Evolutionary conservation across 1,284 basidiomycete genomes (phyloP), one percentile per base, ranked within the genome.

Genomic region (Leccinum solheimii): DNA sequence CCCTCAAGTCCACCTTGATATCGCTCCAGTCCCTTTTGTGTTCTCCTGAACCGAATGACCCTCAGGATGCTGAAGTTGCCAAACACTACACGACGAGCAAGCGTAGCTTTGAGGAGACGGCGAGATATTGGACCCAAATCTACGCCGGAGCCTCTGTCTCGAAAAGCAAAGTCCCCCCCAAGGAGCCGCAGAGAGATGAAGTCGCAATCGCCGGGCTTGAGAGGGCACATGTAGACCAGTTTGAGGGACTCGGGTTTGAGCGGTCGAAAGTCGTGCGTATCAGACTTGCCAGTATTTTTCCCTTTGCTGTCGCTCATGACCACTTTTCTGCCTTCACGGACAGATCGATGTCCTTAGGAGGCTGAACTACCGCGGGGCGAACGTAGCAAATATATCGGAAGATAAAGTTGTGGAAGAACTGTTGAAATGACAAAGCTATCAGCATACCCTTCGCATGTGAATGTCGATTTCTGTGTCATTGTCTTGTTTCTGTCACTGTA

Each of bases 11-110:
- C 30, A 98, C 96, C 1, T 82, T 99, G 70, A 96, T 99, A 75
- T 97, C 95, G 0, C 84, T 99, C 16, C 97, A 98, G 75, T 94
- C 92, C 30, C 83, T 99, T 11, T 82, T 99, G n/a, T 98, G 95
- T 78, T 93, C 91, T 3, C 97, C 97, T 0, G 95, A 98, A 75
- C 97, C 97, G 13, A 92, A 91, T 68, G 97, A 99, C 74, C 97
- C 97, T 0, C 97, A 98, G 79, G 97, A 98, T 72, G 97, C 97
- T 0, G 95, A 98, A 78, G 94, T 98, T 8, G 97, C 97, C 14
- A 98, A 97, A 73, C 96, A 98, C 76, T 99, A 94, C 73, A 88
- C 94, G 69, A 92, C 94, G 3, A 94, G 93, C 75, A 90, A 89
- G 70, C 78, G 79, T 19, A 90, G 90, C 66, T 99, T 98, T 71